Base-by-base conservation (phyloP, 176 grass and related monocot species). In the Rhynchospora breviuscula region DNA sequence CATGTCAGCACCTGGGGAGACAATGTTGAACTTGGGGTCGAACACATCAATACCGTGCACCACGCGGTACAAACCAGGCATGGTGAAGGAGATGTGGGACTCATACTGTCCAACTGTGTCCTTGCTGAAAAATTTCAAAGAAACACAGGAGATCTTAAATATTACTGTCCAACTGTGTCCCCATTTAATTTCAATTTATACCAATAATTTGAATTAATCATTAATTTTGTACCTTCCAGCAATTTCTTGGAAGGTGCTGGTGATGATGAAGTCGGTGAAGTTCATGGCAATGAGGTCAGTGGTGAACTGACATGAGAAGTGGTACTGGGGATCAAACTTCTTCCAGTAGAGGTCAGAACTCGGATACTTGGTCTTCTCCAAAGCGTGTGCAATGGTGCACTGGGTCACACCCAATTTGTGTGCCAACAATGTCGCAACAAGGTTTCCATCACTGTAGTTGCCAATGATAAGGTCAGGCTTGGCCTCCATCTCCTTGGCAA, bases 341-440 rank as follows among this genome's bases (percentile, higher is more conserved):
- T 98, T 93, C 89, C 94, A 87, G 77, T 98, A 98, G 58, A 98
- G 87, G 81, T 98, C 95, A 11, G 95, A 98, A 84, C 90, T 98
- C 9, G 95, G 95, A 53, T 98, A 98, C 68, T 98, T 98, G 33
- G 95, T 98, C 66, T 98, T 98, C 90, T 98, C 95, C 92, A 98
- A 90, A 49, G 95, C 95, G 23, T 98, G 95, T 44, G 95, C 95
- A 84, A 98, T 98, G 56, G 95, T 98, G 85, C 95, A 98, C 90
- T 94, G 92, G 83, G 95, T 98, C 46, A 98, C 92, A 65, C 95
- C 95, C 62, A 98, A 83, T 81, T 98, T 98, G 78, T 98, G 92
- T 0, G 95, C 95, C 1, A 98, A 89, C 69, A 98, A 84, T 84
- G 95, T 93, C 58, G 95, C 95, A 0, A 98, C 95, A 74, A 98